Percentiles rank a stretch among this genome's conserved stretches.
Evolutionary conservation across 768 basidiomycete genomes (phyloP).

Genomic region (Calocera cornea): DNA sequence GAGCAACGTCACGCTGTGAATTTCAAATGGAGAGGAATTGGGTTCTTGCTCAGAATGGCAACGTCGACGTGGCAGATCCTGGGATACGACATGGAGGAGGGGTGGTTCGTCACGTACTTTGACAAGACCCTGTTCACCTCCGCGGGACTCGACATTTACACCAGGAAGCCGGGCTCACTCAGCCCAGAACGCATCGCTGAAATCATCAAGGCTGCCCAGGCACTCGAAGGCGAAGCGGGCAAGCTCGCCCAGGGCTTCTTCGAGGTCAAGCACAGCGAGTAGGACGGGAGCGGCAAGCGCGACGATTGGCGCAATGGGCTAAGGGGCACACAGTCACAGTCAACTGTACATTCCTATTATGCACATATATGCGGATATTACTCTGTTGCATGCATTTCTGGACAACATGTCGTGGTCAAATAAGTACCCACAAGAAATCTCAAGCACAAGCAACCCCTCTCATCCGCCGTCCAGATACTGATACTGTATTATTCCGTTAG

Average conservation of each 20-base stretch:
- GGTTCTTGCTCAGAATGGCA: conserved; percentile 20
- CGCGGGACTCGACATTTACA: conserved; percentile 26
- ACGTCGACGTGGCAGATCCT: conserved; percentile 26
- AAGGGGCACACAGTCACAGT: background rate
- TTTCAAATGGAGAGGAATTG: conserved; percentile 24
- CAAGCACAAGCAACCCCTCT: background rate
- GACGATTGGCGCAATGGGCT: background rate
- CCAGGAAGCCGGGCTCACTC: background rate
- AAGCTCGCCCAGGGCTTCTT: conserved; percentile 1
- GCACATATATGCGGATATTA: too few relatives aligned
- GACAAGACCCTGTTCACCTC: conserved; percentile 28
- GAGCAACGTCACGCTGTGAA: conserved; percentile 3
- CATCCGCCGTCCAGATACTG: background rate
- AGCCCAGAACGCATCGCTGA: background rate
- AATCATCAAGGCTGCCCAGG: background rate
- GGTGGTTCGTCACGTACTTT: conserved; percentile 20
- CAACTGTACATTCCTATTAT: background rate
- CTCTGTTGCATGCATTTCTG: background rate
- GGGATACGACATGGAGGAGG: conserved; percentile 15
- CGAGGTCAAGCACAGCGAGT: background rate
- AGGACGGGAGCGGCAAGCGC: background rate
- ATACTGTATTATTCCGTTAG: background rate
- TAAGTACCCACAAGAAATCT: background rate
- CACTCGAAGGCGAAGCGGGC: conserved; percentile 7
- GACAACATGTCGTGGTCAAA: background rate